Percentiles rank a stretch among this genome's conserved stretches.
phyloP scores from a whole-genome alignment of 192 early-diverging fungal genomes.

The Coemansia sp. region DNA sequence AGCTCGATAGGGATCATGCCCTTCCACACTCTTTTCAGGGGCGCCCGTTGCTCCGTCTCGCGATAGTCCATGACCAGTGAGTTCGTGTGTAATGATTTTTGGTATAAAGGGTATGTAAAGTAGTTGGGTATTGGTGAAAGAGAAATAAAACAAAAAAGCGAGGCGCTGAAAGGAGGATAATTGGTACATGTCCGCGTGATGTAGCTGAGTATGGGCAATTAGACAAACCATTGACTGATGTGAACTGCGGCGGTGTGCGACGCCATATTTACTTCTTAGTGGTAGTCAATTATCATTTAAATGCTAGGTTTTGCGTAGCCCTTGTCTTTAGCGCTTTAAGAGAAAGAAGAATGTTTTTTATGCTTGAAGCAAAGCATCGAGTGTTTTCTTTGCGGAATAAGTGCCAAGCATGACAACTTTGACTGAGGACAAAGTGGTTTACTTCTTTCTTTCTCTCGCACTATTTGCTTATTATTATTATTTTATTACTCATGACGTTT shows the following conservation, averaged over 20 bases:
- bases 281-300: neutral
- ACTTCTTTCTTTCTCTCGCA: neutral
- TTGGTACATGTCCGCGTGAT: slow-evolving; percentile 2
- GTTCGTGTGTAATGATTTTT: neutral
- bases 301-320: neutral
- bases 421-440: neutral
- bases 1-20: slow-evolving; percentile 52
- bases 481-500: neutral
- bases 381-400: neutral
- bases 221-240: neutral
- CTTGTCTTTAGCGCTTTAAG: neutral
- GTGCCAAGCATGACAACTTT: neutral
- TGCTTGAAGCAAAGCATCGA: neutral
- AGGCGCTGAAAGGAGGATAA: neutral
- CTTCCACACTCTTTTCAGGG: slow-evolving; percentile 33
- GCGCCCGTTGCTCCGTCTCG: slow-evolving; percentile 14
- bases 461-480: neutral
- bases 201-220: neutral
- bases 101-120: neutral
- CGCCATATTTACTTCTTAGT: no score
- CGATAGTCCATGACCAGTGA: slow-evolving; percentile 10
- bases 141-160: neutral
- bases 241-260: neutral
- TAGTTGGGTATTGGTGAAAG: neutral
- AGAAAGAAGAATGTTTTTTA: neutral